A percentile compares a stretch with the other conserved stretches of the same genome.
These are phyloP conservation scores for Pilatotrama ljubarskyi DNA, from an alignment of 768 basidiomycete species.

Conservation along the genomic window DNA sequence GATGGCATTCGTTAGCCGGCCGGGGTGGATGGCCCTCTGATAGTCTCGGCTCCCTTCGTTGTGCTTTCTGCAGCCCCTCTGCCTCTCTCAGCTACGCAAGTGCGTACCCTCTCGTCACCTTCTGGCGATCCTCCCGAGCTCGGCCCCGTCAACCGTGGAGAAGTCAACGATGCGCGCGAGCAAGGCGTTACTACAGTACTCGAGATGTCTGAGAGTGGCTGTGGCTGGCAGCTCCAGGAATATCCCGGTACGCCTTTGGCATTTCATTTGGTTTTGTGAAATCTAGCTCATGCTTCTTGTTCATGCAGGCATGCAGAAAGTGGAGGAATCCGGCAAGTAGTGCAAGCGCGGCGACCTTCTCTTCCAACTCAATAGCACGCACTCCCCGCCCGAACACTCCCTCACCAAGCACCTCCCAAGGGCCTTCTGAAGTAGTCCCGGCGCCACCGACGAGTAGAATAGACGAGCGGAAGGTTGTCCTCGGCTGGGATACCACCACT, in stretches of 20 bases:
- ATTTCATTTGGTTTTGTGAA: background rate
- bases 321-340: background rate
- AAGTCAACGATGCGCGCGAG: background rate
- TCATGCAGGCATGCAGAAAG: no score
- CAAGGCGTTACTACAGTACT: background rate
- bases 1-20: background rate
- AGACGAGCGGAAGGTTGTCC: slow-evolving; percentile 60
- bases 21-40: background rate
- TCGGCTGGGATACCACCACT: slow-evolving; percentile 70
- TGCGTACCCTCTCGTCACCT: no score
- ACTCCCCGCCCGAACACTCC: background rate
- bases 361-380: background rate
- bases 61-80: background rate
- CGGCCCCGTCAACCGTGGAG: background rate
- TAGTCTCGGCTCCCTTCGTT: background rate
- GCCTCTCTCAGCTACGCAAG: background rate
- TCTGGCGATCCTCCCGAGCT: background rate
- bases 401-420: background rate
- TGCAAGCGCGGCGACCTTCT: background rate
- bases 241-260: background rate
- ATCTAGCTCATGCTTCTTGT: background rate
- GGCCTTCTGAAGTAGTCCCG: background rate
- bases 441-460: slow-evolving; percentile 39
- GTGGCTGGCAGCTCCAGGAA: background rate
- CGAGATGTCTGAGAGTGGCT: background rate